Percentiles rank a stretch among this genome's conserved stretches.
phyloP scores from a whole-genome alignment of 768 basidiomycete genomes.

The Trametes maxima region DNA sequence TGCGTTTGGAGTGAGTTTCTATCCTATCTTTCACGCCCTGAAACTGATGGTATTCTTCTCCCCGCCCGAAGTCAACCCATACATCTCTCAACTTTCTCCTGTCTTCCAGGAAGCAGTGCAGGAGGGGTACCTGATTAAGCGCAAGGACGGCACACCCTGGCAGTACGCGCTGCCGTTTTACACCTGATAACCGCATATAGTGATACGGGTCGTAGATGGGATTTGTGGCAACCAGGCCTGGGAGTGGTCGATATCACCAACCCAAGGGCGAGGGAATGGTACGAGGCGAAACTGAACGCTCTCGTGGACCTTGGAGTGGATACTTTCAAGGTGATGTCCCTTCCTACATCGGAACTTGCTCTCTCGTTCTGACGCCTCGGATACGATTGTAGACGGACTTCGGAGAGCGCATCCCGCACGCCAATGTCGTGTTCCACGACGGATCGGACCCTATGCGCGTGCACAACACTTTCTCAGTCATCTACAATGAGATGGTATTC shows the following conservation, averaged over 20 bases:
- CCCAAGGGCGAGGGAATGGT: conserved; percentile 52
- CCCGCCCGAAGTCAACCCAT: conserved; percentile 60
- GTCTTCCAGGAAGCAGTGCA: conserved; percentile 70
- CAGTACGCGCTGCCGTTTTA: conserved; percentile 45
- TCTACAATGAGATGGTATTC: conserved; percentile 75
- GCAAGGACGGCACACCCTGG: conserved; percentile 67
- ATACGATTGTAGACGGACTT: conserved; percentile 63
- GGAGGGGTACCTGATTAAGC: conserved; percentile 71
- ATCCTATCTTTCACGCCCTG: neutral
- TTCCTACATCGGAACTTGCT: neutral
- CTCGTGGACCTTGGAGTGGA: conserved; percentile 52
- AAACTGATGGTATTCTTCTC: neutral
- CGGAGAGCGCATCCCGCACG: conserved; percentile 75
- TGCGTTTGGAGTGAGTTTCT: conserved; percentile 66
- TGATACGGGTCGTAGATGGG: conserved; percentile 41
- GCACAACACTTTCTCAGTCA: conserved; percentile 72
- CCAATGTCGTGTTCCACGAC: conserved; percentile 61
- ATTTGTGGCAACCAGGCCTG: conserved; percentile 66
- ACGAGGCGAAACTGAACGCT: conserved; percentile 42
- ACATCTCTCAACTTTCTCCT: conserved; percentile 68
- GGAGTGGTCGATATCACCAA: conserved; percentile 71
- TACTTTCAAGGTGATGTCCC: conserved; percentile 49
- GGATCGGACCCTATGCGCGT: conserved; percentile 68
- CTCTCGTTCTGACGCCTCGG: neutral
- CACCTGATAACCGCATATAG: neutral